Percentiles rank a stretch among this genome's conserved stretches.
Conservation (phyloP, 2,329 filamentous ascomycete genomes). For the Trichoderma sp. region DNA sequence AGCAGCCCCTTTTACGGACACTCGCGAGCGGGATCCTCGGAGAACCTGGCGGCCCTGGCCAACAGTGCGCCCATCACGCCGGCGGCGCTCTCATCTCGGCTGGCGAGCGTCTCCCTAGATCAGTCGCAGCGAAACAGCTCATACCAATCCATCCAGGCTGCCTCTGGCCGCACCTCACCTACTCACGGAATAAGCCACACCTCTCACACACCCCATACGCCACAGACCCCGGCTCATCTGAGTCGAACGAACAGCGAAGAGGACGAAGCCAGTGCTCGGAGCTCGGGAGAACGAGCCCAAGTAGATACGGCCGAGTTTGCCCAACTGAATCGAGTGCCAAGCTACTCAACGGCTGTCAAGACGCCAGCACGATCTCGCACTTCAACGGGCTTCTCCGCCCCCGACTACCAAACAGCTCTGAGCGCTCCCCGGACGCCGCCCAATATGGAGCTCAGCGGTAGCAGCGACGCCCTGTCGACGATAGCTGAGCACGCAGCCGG, state of each 20-base stretch:
- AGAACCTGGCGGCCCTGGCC: conserved; percentile 67
- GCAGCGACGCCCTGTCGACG: conserved; percentile 38
- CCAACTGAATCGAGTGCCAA: conserved; percentile 72
- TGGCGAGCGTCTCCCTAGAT: conserved; percentile 69
- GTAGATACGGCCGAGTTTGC: conserved; percentile 62
- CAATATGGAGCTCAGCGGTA: conserved; percentile 38
- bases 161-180: conserved; percentile 50
- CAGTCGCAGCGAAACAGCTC: conserved; percentile 50
- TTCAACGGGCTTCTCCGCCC: conserved; percentile 56
- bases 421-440: conserved; percentile 56
- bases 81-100: conserved; percentile 61
- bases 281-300: conserved; percentile 60
- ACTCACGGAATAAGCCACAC: conserved; percentile 43
- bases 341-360: conserved; percentile 73
- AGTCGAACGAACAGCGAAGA: conserved; percentile 57
- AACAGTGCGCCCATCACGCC: conserved; percentile 44
- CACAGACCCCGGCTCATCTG: conserved; percentile 50
- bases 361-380: conserved; percentile 60
- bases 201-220: conserved; percentile 44
- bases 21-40: conserved; percentile 74
- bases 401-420: conserved; percentile 67
- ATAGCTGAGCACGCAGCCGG: conserved; percentile 40
- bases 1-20: conserved; percentile 77
- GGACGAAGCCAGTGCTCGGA: conserved; percentile 54
- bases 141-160: conserved; percentile 48